These are phyloP conservation scores for Colletotrichum sp. DNA, from an alignment of 2,329 filamentous ascomycete species.

Conservation along the genomic window DNA sequence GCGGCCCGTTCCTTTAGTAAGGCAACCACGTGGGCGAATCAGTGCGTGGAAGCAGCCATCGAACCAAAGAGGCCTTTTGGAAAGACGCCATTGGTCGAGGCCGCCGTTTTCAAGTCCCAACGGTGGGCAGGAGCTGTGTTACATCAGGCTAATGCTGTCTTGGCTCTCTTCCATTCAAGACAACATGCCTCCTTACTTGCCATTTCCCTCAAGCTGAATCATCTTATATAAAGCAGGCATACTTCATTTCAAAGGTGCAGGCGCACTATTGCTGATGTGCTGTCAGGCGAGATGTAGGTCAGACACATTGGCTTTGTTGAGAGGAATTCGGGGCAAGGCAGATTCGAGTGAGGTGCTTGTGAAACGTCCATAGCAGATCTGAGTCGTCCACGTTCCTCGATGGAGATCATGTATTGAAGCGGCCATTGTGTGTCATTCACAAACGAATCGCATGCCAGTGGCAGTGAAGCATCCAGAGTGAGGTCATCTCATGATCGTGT, in stretches of 20 bases:
- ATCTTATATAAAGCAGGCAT: neutral
- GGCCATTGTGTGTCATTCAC: neutral
- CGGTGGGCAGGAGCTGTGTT: neutral
- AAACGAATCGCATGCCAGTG: neutral
- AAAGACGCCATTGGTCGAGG: slow-evolving; percentile 1
- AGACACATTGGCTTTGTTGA: neutral
- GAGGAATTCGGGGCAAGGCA: neutral
- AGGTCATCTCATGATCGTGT: slow-evolving; percentile 18
- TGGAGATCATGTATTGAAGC: neutral
- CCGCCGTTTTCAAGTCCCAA: neutral
- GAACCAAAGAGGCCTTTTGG: neutral
- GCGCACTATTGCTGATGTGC: neutral
- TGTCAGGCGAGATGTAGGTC: neutral
- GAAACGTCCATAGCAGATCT: neutral
- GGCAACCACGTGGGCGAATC: slow-evolving; percentile 12
- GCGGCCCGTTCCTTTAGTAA: slow-evolving; percentile 18
- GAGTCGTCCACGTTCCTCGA: neutral
- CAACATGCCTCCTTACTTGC: neutral
- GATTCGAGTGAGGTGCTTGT: neutral
- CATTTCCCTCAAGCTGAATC: neutral
- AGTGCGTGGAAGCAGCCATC: neutral
- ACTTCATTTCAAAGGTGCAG: neutral
- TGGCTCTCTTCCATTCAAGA: neutral
- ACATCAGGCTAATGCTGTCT: neutral
- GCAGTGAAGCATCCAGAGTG: neutral